A percentile compares a stretch with the other conserved stretches of the same genome.
Evolutionary conservation across 371 early-diverging fungal genomes (phyloP).

Genomic region (Circinella minor): DNA sequence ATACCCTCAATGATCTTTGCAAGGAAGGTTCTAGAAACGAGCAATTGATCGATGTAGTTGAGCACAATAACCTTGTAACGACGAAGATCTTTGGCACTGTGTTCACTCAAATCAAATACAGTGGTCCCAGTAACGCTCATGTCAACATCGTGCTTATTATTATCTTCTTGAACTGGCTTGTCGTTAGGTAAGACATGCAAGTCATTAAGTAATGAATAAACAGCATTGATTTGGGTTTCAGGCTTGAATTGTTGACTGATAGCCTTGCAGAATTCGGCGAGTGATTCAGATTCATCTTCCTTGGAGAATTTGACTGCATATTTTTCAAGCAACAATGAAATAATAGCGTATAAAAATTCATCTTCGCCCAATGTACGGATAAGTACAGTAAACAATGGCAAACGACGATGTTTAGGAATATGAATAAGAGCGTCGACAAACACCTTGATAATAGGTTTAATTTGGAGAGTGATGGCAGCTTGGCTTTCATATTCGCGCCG

Average conservation of each 20-base stretch:
- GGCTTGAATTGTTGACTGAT: conserved; percentile 70
- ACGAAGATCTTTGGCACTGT: conserved; percentile 70
- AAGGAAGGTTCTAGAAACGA: conserved; percentile 69
- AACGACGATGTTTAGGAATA: conserved; percentile 92
- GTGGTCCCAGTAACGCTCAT: conserved; percentile 18
- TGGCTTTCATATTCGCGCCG: conserved; percentile 54
- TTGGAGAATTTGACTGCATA: conserved; percentile 60
- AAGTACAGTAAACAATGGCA: conserved; percentile 85
- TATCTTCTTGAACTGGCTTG: conserved; percentile 46
- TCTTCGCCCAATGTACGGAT: conserved; percentile 82
- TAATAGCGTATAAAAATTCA: conserved; percentile 75
- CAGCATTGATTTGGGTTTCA: conserved; percentile 70
- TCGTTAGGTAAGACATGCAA: conserved; percentile 71
- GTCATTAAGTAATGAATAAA: conserved; percentile 63
- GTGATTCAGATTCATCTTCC: conserved; percentile 62
- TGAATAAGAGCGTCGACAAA: conserved; percentile 93
- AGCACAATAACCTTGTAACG: conserved; percentile 78
- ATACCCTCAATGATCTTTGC: conserved; percentile 54
- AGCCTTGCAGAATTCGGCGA: conserved; percentile 70
- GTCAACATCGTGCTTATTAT: conserved; percentile 28
- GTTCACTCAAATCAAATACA: conserved; percentile 57
- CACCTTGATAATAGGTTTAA: conserved; percentile 81
- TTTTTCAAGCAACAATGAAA: conserved; percentile 77
- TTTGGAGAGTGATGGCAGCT: conserved; percentile 47
- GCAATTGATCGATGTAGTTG: conserved; percentile 69